Evolutionary conservation across 345 rosid species (phyloP).

Genomic region (Eucalyptus marginata): DNA sequence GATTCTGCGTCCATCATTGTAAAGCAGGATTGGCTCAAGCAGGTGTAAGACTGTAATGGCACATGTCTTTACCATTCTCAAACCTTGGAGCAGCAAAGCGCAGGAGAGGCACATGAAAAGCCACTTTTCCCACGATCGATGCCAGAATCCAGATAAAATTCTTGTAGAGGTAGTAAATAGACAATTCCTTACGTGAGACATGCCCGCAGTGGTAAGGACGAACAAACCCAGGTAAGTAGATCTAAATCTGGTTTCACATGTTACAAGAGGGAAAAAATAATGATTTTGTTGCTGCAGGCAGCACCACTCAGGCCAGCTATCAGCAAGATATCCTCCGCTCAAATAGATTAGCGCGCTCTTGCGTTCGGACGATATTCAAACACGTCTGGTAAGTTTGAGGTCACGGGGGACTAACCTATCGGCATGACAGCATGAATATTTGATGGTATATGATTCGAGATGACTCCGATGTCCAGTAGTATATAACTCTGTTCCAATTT

Average conservation of each 20-base stretch:
- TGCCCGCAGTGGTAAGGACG: background rate
- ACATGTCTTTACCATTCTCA: background rate
- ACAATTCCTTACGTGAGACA: background rate
- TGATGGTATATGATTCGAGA: background rate
- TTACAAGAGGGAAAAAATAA: background rate
- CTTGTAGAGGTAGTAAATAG: background rate
- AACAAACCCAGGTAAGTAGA: background rate
- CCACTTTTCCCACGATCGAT: background rate
- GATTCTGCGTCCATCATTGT: background rate
- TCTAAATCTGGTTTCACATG: background rate
- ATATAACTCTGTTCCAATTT: background rate
- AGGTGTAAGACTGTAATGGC: background rate
- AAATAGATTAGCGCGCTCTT: background rate
- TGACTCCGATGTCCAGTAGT: background rate
- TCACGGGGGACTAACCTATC: background rate
- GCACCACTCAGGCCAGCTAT: background rate
- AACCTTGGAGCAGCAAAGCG: background rate
- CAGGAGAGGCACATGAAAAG: background rate
- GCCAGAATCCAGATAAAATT: background rate
- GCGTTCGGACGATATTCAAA: background rate
- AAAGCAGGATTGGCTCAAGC: background rate
- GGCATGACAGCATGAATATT: background rate
- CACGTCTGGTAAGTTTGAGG: background rate
- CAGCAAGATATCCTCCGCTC: background rate
- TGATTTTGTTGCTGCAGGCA: background rate